Evolutionary conservation across 2,329 filamentous ascomycete genomes (phyloP).

Genomic region (Colletotrichum sansevieriae): DNA sequence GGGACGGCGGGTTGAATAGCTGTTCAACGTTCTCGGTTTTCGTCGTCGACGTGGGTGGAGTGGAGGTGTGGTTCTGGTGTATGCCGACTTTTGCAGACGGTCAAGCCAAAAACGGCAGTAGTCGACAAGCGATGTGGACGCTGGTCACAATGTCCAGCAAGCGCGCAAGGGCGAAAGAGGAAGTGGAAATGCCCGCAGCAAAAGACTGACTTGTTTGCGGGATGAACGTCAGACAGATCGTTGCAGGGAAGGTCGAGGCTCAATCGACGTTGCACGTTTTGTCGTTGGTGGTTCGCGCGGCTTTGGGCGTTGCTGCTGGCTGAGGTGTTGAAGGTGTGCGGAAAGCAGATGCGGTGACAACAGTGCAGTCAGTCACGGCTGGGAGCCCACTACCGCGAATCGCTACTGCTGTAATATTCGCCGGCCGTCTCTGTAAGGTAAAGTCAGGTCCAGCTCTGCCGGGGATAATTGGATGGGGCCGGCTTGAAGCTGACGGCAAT

Average conservation of each 20-base stretch:
- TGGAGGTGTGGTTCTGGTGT: constrained; percentile 8
- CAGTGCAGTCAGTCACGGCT: background rate
- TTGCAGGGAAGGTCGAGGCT: background rate
- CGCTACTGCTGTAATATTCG: background rate
- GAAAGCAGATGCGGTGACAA: constrained; percentile 31
- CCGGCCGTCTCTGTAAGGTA: background rate
- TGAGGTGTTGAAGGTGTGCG: constrained; percentile 10
- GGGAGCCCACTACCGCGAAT: background rate
- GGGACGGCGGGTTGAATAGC: background rate
- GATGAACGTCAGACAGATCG: background rate
- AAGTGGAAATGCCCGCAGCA: background rate
- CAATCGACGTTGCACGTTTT: constrained; percentile 7
- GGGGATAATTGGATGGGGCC: constrained; percentile 31
- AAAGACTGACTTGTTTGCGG: background rate
- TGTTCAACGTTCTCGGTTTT: background rate
- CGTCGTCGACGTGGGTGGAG: constrained; percentile 18
- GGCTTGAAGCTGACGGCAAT: constrained; percentile 23
- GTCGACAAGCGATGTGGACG: constrained; percentile 3
- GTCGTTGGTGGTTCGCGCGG: background rate
- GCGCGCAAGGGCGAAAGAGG: background rate
- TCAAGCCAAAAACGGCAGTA: constrained; percentile 8
- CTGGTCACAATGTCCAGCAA: background rate
- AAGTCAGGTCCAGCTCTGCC: constrained; percentile 19
- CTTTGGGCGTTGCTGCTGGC: constrained; percentile 1
- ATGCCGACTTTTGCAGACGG: constrained; percentile 25